phyloP scores from a whole-genome alignment of 108 stramenopile species.

The Bacterosira constricta region DNA sequence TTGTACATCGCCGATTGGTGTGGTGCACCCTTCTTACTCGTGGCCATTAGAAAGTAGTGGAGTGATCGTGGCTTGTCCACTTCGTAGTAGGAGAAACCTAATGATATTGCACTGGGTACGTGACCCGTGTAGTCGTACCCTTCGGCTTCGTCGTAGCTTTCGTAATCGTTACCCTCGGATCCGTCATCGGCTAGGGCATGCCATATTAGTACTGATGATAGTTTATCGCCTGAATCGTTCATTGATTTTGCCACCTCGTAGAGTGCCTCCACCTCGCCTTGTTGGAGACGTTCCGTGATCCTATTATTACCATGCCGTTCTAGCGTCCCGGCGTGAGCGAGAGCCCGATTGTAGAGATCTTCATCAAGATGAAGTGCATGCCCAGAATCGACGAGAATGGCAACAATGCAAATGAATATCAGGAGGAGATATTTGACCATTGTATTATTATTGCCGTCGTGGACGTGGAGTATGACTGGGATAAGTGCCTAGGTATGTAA shows the following conservation, averaged over 20 bases:
- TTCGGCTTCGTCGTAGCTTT: too few species aligned
- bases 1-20: conserved; percentile 1
- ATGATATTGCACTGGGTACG: background rate
- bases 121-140: background rate
- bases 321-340: background rate
- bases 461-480: too few species aligned
- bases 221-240: background rate
- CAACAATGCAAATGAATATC: too few species aligned
- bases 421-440: too few species aligned
- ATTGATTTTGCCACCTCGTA: conserved; percentile 2
- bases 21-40: background rate
- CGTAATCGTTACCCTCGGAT: background rate
- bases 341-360: background rate
- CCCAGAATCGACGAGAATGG: too few species aligned
- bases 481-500: too few species aligned
- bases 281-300: background rate
- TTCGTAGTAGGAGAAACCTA: background rate
- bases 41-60: background rate
- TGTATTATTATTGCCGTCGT: background rate
- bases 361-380: background rate
- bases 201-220: background rate
- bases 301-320: background rate
- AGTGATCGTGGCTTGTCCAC: background rate
- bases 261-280: background rate
- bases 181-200: conserved; percentile 4